Percentiles rank a stretch among this genome's conserved stretches.
These are phyloP conservation scores for Olyra latifolia DNA, from an alignment of 176 grass and related monocot species.

Conservation along the genomic window DNA sequence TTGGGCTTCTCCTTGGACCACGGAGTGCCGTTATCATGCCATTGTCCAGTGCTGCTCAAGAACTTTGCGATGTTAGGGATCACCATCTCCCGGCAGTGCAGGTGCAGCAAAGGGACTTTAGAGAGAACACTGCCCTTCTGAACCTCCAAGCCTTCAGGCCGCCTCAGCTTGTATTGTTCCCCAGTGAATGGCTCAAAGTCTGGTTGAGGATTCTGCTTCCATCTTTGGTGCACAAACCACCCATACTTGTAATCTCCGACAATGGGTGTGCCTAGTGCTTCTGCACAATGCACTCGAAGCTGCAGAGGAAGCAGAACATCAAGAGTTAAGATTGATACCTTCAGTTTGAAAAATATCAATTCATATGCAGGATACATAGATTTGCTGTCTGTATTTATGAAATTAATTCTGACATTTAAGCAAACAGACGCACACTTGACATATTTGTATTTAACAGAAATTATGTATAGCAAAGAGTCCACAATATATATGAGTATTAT, in stretches of 20 bases:
- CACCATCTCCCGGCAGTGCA: constrained; percentile 91
- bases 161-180: constrained; percentile 63
- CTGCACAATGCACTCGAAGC: constrained; percentile 84
- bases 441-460: neutral
- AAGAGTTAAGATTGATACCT: neutral
- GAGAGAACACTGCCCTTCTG: constrained; percentile 86
- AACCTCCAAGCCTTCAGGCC: constrained; percentile 68
- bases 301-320: constrained; percentile 26
- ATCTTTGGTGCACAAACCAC: constrained; percentile 80
- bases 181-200: constrained; percentile 69
- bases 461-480: neutral
- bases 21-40: constrained; percentile 44
- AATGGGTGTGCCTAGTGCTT: constrained; percentile 79
- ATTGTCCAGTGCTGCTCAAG: constrained; percentile 52
- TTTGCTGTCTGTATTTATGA: neutral
- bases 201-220: constrained; percentile 66
- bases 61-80: constrained; percentile 78
- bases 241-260: constrained; percentile 88
- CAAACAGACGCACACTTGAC: neutral
- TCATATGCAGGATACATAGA: neutral
- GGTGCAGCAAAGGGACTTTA: constrained; percentile 78
- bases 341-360: neutral
- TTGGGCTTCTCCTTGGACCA: constrained; percentile 56
- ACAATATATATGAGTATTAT: neutral
- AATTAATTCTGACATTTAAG: neutral